Evolutionary conservation across 495 filamentous ascomycete species (phyloP).

Genomic region (Aspergillus heteromorphus): DNA sequence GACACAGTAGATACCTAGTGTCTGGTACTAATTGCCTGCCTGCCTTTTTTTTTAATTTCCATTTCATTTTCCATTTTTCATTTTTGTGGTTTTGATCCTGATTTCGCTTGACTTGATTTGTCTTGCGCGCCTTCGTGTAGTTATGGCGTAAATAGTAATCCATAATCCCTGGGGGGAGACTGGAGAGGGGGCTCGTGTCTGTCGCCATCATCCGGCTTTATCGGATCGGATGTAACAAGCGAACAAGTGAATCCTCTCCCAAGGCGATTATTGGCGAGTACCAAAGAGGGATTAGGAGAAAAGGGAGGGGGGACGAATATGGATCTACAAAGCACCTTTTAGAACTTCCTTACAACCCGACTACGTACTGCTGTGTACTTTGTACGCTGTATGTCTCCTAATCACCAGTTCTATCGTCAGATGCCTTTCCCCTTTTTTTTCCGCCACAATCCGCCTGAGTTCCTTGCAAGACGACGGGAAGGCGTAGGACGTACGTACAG

Average conservation of each 20-base stretch:
- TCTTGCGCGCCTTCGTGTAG: neutral
- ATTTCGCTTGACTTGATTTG: neutral
- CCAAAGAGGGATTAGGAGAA: neutral
- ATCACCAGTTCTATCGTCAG: neutral
- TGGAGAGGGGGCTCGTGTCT: conserved; percentile 1
- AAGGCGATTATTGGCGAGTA: neutral
- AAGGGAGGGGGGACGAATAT: neutral
- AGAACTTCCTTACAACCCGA: neutral
- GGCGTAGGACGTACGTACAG: neutral
- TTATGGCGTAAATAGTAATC: neutral
- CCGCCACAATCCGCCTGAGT: neutral
- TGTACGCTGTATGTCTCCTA: no score
- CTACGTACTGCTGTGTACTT: no score
- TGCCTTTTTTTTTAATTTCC: conserved; percentile 5
- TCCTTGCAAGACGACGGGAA: neutral
- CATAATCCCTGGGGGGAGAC: neutral
- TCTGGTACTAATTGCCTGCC: no score
- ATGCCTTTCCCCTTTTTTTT: neutral
- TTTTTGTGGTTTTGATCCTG: neutral
- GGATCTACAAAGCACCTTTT: neutral
- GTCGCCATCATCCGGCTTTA: conserved; percentile 6
- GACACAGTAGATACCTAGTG: conserved; percentile 2
- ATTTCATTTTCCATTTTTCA: conserved; percentile 4
- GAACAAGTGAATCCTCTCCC: neutral
- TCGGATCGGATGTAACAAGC: conserved; percentile 10